A percentile compares a stretch with the other conserved stretches of the same genome.
phyloP scores from a whole-genome alignment of 179 eudicot genomes.

The Spinacia oleracea region DNA sequence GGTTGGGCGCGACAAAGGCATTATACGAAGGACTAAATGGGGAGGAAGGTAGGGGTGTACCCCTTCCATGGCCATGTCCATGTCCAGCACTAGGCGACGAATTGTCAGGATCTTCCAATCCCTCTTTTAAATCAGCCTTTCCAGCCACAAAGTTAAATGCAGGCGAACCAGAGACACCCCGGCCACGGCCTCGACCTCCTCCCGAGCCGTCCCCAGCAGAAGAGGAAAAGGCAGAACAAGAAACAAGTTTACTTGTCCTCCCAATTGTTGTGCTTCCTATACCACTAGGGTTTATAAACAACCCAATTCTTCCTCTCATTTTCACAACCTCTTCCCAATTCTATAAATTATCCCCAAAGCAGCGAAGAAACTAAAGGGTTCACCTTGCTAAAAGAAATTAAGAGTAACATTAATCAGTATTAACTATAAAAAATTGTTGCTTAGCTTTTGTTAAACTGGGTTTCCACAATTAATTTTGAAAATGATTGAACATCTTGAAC shows the following conservation, averaged over 20 bases:
- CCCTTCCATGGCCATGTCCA: slow-evolving; percentile 68
- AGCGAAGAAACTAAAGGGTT: background rate
- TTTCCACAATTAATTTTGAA: too few species aligned
- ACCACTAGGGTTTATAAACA: slow-evolving; percentile 29
- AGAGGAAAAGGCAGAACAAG: slow-evolving; percentile 49
- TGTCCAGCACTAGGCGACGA: slow-evolving; percentile 36
- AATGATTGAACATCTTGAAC: too few species aligned
- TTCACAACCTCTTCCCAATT: background rate
- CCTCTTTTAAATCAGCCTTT: slow-evolving; percentile 20
- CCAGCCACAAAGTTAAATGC: slow-evolving; percentile 25
- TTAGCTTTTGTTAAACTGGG: too few species aligned
- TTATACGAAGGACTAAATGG: slow-evolving; percentile 39
- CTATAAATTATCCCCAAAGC: background rate
- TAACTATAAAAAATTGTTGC: too few species aligned
- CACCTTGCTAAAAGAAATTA: too few species aligned
- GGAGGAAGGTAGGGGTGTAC: background rate
- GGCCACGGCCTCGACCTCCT: slow-evolving; percentile 60
- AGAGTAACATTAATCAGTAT: too few species aligned
- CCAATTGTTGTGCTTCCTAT: slow-evolving; percentile 27
- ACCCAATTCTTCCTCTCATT: slow-evolving; percentile 43
- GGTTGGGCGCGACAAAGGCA: slow-evolving; percentile 27
- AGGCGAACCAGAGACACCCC: slow-evolving; percentile 33
- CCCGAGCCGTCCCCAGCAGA: slow-evolving; percentile 45
- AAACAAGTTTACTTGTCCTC: slow-evolving; percentile 26
- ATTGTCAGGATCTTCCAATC: background rate